These are phyloP conservation scores for Metarhizium guizhouense DNA, from an alignment of 2,329 filamentous ascomycete species.

Conservation along the genomic window DNA sequence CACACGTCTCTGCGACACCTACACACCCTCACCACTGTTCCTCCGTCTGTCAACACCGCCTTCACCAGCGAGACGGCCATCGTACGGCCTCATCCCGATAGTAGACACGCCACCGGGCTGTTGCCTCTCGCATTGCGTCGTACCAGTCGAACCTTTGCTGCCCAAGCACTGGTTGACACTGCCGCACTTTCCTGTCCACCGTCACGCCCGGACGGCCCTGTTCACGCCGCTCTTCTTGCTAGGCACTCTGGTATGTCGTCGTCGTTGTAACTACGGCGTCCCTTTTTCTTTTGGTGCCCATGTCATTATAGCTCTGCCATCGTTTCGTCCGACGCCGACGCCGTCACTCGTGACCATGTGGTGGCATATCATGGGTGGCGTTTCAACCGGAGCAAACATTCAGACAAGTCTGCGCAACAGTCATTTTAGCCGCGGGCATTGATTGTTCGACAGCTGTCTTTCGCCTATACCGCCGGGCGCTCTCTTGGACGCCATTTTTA, in stretches of 20 bases:
- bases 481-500: no score
- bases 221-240: background rate
- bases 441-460: background rate
- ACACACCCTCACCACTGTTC: background rate
- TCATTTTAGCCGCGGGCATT: background rate
- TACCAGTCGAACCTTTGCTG: background rate
- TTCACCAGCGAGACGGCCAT: background rate
- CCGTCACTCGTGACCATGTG: background rate
- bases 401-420: background rate
- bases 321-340: background rate
- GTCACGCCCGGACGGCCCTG: background rate
- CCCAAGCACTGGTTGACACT: background rate
- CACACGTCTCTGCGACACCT: background rate
- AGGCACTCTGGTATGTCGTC: background rate
- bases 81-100: background rate
- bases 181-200: background rate
- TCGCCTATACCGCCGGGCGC: background rate
- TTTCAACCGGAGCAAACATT: slow-evolving; percentile 1
- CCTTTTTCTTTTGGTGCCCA: background rate
- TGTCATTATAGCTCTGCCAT: background rate
- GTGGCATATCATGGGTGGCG: background rate
- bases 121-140: background rate
- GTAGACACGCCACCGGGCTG: background rate
- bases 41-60: background rate
- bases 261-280: background rate